Evolutionary conservation across 257 asterid species (phyloP), one percentile per base, ranked within the genome.

Genomic region (Solanum medicagineum): DNA sequence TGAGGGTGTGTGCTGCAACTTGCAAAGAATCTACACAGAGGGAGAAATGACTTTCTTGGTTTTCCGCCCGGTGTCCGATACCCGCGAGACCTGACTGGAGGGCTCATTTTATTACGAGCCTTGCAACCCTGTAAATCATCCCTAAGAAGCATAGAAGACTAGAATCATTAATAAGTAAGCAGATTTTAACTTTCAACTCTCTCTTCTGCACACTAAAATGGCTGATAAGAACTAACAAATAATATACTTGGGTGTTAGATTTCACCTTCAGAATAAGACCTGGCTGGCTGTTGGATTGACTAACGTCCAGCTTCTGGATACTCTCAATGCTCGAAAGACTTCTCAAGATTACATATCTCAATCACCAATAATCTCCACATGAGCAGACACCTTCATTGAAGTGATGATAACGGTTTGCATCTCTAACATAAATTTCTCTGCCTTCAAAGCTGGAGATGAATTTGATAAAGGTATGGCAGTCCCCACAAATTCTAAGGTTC

Each of bases 401-500:
- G 81, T 94, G 99, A 90, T 95, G 99, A 88, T 92, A 94, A 29
- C 98, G 92, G 90, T 92, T 94, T 29, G 98, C 90, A 85, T 95
- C 98, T 86, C 99, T 89, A 51, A 95, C 98, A 83, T 88, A 94
- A 83, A 95, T 93, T 75, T 95, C 98, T 89, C 99, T 93, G 69
- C 87, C 84, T 88, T 95, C 99, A 80, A 89, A 93, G 85, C 81
- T 80, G 54, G 98, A 91, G 84, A 92, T 91, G 87, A 94, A 93
- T 86, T 93, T 95, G 60, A 95, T 95, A 65, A 94, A 89, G 60
- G 90, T 90, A 83, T 95, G 99, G 89, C 98, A 95, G 73, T 95
- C 99, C 60, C 95, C 98, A 87, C 98, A 95, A 75, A 95, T 95
- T 83, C 98, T 92, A 51, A 95, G 94, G 85, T 95, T 95, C 94